Conservation (phyloP, 371 early-diverging fungal genomes). For the Saksenaea oblongispora region DNA sequence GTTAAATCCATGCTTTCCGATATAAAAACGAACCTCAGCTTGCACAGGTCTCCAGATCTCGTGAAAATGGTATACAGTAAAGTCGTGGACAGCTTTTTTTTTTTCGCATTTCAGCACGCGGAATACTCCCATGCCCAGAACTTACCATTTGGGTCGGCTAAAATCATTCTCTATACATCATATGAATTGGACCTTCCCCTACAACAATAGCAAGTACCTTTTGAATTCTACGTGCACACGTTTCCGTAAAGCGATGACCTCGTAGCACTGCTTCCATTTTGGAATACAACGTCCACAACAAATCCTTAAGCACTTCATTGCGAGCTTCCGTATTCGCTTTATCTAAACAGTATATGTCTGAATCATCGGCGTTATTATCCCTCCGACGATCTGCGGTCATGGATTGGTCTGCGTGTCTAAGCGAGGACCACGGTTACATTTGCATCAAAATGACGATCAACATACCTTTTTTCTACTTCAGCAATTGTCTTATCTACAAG, state of each 20-base stretch:
- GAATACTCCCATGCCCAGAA: neutral
- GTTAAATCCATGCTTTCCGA: neutral
- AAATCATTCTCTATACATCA: slow-evolving; percentile 19
- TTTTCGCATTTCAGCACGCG: neutral
- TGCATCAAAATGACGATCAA: neutral
- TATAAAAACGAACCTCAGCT: slow-evolving; percentile 53
- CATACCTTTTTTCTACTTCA: slow-evolving; percentile 82
- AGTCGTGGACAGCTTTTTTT: slow-evolving; percentile 17
- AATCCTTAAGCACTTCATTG: slow-evolving; percentile 77
- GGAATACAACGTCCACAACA: slow-evolving; percentile 80
- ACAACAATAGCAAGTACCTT: slow-evolving; percentile 28
- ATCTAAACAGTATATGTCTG: slow-evolving; percentile 50
- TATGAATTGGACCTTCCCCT: neutral
- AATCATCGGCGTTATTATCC: slow-evolving; percentile 28
- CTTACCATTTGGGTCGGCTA: slow-evolving; percentile 23
- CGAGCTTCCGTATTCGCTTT: slow-evolving; percentile 52
- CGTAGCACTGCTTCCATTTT: slow-evolving; percentile 82
- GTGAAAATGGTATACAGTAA: slow-evolving; percentile 50
- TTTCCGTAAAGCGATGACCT: slow-evolving; percentile 77
- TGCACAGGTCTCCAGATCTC: slow-evolving; percentile 74
- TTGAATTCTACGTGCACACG: slow-evolving; percentile 42
- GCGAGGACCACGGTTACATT: neutral
- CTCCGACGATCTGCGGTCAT: neutral
- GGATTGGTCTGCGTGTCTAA: neutral
- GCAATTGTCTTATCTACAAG: slow-evolving; percentile 86